A percentile compares a stretch with the other conserved stretches of the same genome.
These are phyloP conservation scores for Claviceps capensis DNA, from an alignment of 2,329 filamentous ascomycete genomes.

Conservation along the genomic window DNA sequence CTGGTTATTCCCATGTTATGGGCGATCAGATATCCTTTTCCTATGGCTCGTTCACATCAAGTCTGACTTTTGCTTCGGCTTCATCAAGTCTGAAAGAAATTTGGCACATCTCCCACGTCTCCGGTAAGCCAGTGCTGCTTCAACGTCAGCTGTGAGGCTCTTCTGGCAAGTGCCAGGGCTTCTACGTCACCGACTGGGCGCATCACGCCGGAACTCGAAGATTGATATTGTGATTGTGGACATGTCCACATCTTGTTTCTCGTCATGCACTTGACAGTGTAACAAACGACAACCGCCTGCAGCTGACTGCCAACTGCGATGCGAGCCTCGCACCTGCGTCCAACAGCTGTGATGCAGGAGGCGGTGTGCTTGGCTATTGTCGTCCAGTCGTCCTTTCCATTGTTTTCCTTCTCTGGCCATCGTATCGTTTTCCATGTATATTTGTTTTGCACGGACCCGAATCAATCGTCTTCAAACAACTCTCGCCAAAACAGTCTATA, in stretches of 20 bases:
- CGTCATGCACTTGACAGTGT: no score
- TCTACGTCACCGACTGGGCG: no score
- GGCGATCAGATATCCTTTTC: no score
- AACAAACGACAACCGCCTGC: background rate
- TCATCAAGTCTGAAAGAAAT: background rate
- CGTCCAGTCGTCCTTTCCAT: background rate
- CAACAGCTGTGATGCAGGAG: background rate
- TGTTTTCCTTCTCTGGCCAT: background rate
- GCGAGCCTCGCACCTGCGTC: background rate
- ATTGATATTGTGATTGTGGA: no score
- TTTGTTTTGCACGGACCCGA: no score
- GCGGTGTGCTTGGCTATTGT: background rate
- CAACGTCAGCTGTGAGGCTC: no score
- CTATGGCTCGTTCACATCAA: background rate
- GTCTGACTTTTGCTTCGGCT: background rate
- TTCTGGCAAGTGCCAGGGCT: no score
- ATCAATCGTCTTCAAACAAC: no score
- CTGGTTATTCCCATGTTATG: no score
- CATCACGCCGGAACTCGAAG: no score
- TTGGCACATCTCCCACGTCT: background rate
- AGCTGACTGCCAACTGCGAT: background rate
- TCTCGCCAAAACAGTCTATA: background rate
- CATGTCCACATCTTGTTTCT: no score
- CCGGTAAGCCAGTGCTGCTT: conserved; percentile 1
- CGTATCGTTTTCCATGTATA: background rate